Conservation (phyloP, 2,329 filamentous ascomycete species). For the Acephala macrosclerotiorum region DNA sequence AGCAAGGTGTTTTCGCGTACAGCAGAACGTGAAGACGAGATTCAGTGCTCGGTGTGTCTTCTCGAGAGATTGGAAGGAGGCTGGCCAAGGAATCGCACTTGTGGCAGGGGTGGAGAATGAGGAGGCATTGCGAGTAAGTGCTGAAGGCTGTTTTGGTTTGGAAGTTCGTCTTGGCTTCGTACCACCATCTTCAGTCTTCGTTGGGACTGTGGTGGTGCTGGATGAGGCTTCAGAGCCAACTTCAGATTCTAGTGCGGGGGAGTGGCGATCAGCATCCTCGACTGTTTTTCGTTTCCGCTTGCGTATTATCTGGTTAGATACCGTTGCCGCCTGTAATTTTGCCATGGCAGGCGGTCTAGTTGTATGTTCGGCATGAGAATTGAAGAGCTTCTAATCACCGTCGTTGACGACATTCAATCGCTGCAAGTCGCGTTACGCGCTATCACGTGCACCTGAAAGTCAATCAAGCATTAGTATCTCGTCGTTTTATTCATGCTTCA, state of each 20-base stretch:
- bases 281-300: slow-evolving; percentile 49
- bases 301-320: slow-evolving; percentile 49
- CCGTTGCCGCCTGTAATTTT: slow-evolving; percentile 54
- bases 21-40: slow-evolving; percentile 93
- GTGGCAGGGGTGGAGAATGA: slow-evolving; percentile 36
- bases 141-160: slow-evolving; percentile 42
- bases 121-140: slow-evolving; percentile 36
- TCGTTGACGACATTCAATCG: slow-evolving; percentile 2
- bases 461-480: background rate
- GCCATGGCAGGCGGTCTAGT: slow-evolving; percentile 27
- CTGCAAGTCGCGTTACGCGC: slow-evolving; percentile 3
- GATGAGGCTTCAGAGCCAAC: slow-evolving; percentile 22
- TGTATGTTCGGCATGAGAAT: background rate
- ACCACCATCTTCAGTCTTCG: slow-evolving; percentile 63
- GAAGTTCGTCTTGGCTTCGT: slow-evolving; percentile 53
- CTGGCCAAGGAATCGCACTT: slow-evolving; percentile 67
- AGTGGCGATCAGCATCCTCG: slow-evolving; percentile 33
- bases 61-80: slow-evolving; percentile 74
- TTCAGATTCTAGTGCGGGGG: slow-evolving; percentile 9
- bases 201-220: slow-evolving; percentile 55
- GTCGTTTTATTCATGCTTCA: background rate
- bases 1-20: slow-evolving; percentile 87
- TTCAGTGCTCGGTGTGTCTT: slow-evolving; percentile 87
- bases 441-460: background rate
- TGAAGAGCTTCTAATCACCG: background rate